phyloP scores from a whole-genome alignment of 139 green algal genomes.

The Astrephomene gubernaculifera region DNA sequence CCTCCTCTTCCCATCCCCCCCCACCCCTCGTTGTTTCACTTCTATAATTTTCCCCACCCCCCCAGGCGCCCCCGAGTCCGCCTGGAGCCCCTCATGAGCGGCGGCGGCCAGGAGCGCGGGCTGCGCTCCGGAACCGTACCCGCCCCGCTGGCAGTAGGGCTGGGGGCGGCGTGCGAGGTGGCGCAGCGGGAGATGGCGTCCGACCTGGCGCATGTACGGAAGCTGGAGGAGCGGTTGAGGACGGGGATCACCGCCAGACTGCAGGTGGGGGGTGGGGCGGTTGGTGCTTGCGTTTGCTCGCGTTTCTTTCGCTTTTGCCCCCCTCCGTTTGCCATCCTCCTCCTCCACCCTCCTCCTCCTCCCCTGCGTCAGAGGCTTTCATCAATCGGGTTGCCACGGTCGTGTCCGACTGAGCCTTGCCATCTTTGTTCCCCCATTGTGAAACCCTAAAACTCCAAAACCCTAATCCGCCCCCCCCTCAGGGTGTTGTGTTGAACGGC shows the following conservation, averaged over 20 bases:
- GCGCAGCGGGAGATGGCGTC: conserved; percentile 84
- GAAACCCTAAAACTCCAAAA: neutral
- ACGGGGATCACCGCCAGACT: conserved; percentile 84
- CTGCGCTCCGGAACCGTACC: conserved; percentile 90
- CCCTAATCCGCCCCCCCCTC: conserved; percentile 22
- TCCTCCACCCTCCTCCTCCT: too few relatives aligned
- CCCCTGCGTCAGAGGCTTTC: too few relatives aligned
- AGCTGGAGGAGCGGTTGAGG: conserved; percentile 83
- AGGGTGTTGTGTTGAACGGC: conserved; percentile 91
- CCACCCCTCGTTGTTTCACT: too few relatives aligned
- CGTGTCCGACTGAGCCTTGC: too few relatives aligned
- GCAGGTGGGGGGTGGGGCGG: conserved; percentile 32
- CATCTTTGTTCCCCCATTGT: too few relatives aligned
- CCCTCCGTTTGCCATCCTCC: neutral
- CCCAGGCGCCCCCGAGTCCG: conserved; percentile 88
- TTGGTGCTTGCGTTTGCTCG: neutral
- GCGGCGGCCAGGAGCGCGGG: conserved; percentile 96
- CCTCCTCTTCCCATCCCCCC: neutral
- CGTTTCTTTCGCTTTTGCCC: neutral
- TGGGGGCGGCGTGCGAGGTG: conserved; percentile 91
- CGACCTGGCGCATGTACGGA: conserved; percentile 79
- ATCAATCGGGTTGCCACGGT: too few relatives aligned
- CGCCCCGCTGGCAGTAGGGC: conserved; percentile 88
- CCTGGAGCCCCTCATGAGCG: conserved; percentile 95
- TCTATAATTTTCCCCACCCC: neutral